Evolutionary conservation across 192 early-diverging fungal genomes (phyloP), one percentile per base, ranked within the genome.

Genomic region (Mortierella alpina): DNA sequence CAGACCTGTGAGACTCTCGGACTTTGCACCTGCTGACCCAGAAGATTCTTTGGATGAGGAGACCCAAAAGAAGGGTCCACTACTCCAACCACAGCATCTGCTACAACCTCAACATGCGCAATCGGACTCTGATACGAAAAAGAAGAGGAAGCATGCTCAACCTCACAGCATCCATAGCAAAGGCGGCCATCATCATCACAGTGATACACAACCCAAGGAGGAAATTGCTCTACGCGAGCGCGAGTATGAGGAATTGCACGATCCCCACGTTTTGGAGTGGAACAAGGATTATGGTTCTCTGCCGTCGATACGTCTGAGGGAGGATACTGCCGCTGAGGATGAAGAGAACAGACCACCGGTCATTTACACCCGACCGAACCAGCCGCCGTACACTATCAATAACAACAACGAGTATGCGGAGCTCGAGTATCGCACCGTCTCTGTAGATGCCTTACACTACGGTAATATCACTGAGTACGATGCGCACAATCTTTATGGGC

Each of bases 401-500:
- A 82, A 82, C 65, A 72, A 72, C 41, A 69, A 31, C 15, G 68
- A 75, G 58, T 41, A 54, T 20, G 68, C 72, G 17, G 59, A 54
- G 12, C 64, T 82, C 17, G 68, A 66, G n/a, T 71, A 63, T 56
- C 66, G 72, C 5, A 82, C 80, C 31, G 64, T 72, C 45, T 70
- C 80, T 4, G 57, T 64, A 1, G 72, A 82, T 40, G 80, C 72
- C 5, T 31, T 82, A 15, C 86, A 90, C 51, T 75, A 85, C 13
- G 82, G 82, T 8, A 85, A 84, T 4, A 52, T 86, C 2, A 62
- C 41, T 11, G 89, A 90, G 56, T 90, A 87, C 59, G 73, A 90
- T 58, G 85, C 83, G 15, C 89, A 90, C 63, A 90, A 88, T 57
- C 83, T 90, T 9, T 90, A 83, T 48, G 89, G 89, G 10, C 73